Conservation (phyloP, 805 yeast species). For the Yamadazyma insecticola region DNA sequence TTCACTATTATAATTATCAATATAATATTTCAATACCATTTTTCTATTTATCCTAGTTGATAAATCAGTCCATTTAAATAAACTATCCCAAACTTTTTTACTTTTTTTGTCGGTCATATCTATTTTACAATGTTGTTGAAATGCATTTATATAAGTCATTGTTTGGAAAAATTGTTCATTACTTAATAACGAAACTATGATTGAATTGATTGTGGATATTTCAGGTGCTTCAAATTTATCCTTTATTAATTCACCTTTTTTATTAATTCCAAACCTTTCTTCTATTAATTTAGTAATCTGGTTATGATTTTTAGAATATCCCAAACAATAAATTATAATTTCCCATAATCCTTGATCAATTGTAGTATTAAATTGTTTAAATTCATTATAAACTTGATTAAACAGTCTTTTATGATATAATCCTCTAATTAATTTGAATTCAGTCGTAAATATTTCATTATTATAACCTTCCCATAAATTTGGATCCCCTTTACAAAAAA, state of each 20-base stretch:
- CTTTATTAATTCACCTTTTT: conserved; percentile 16
- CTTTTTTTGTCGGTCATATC: conserved; percentile 14
- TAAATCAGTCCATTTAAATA: conserved; percentile 34
- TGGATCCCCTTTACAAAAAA: conserved; percentile 29
- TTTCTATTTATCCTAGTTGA: conserved; percentile 25
- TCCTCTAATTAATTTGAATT: conserved; percentile 8
- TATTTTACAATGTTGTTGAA: conserved; percentile 26
- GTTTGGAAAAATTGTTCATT: conserved; percentile 27
- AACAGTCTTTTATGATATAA: conserved; percentile 1
- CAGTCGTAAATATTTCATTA: conserved; percentile 12
- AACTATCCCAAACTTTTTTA: conserved; percentile 30
- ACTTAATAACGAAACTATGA: conserved; percentile 28
- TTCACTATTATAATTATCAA: conserved; percentile 14
- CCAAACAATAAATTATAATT: conserved; percentile 30
- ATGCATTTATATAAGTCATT: conserved; percentile 30
- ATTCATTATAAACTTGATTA: conserved; percentile 4
- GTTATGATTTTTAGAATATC: conserved; percentile 17
- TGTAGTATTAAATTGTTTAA: conserved; percentile 3
- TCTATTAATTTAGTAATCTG: conserved; percentile 22
- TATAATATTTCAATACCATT: conserved; percentile 22
- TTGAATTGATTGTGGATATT: conserved; percentile 20
- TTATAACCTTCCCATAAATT: conserved; percentile 22
- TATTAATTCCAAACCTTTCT: conserved; percentile 27
- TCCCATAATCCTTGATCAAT: conserved; percentile 19
- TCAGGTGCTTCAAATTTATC: conserved; percentile 15